A percentile compares a stretch with the other conserved stretches of the same genome.
phyloP scores from a whole-genome alignment of 805 yeast species.

The Ogataea trehalophila region DNA sequence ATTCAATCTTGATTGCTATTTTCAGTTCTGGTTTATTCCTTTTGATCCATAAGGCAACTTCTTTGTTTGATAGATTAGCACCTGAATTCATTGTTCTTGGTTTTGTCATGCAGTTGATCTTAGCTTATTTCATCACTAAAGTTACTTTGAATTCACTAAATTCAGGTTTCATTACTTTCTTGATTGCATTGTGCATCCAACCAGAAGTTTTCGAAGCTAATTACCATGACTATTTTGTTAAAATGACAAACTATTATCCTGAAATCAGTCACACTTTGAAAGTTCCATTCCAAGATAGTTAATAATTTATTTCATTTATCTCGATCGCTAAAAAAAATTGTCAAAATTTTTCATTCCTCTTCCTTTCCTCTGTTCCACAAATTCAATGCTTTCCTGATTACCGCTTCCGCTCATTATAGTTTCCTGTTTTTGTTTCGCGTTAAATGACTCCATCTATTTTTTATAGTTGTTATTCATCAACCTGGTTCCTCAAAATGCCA shows the following conservation, averaged over 20 bases:
- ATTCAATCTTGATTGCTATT: constrained; percentile 60
- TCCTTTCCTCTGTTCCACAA: not conserved
- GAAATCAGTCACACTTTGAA: constrained; percentile 27
- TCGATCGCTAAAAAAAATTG: no score
- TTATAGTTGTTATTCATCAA: no score
- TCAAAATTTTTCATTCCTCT: no score
- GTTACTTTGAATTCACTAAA: constrained; percentile 69
- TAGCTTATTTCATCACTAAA: constrained; percentile 72
- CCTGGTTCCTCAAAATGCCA: no score
- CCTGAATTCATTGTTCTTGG: constrained; percentile 26
- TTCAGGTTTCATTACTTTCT: constrained; percentile 79
- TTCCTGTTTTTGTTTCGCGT: no score
- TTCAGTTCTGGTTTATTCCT: constrained; percentile 27
- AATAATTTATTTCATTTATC: not conserved
- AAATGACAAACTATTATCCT: constrained; percentile 27
- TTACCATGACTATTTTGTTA: constrained; percentile 49
- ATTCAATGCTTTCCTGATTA: no score
- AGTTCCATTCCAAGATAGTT: constrained; percentile 24
- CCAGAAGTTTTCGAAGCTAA: constrained; percentile 77
- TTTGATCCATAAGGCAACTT: constrained; percentile 9
- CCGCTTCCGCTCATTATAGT: no score
- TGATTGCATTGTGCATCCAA: constrained; percentile 76
- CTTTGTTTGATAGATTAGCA: constrained; percentile 16
- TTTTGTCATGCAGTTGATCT: constrained; percentile 40
- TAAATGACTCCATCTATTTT: no score